Evolutionary conservation across 768 basidiomycete genomes (phyloP).

Genomic region (Sistotremastrum suecicum): DNA sequence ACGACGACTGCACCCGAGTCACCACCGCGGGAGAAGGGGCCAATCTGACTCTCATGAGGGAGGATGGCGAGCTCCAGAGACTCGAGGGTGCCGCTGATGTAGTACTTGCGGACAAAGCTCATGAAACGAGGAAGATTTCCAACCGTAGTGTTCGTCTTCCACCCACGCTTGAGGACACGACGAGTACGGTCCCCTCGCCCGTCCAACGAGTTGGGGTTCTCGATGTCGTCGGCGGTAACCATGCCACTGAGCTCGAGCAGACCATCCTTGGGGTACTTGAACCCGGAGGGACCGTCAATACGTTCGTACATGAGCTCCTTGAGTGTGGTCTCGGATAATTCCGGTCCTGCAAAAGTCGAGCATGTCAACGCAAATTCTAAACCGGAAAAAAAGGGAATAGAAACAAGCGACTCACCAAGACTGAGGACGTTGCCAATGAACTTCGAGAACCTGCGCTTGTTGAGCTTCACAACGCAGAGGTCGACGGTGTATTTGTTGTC

Average conservation of each 20-base stretch:
- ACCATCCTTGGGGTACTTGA: constrained; percentile 15
- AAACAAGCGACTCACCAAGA: constrained; percentile 10
- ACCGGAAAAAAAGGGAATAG: constrained; percentile 4
- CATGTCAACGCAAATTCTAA: constrained; percentile 5
- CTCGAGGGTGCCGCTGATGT: constrained; percentile 7
- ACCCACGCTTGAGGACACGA: constrained; percentile 13
- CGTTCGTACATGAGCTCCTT: constrained; percentile 10
- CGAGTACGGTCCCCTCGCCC: constrained; percentile 12
- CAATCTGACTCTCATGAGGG: constrained; percentile 9
- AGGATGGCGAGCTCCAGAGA: constrained; percentile 11
- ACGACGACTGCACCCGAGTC: constrained; percentile 14
- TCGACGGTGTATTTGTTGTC: constrained; percentile 12
- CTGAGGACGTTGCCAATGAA: constrained; percentile 14
- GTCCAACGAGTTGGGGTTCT: constrained; percentile 10
- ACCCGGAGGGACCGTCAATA: constrained; percentile 11
- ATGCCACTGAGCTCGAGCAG: constrained; percentile 12
- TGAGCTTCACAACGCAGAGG: constrained; percentile 15
- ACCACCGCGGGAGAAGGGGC: constrained; percentile 14
- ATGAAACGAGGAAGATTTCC: constrained; percentile 11
- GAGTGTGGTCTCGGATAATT: constrained; percentile 4
- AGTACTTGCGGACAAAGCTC: constrained; percentile 11
- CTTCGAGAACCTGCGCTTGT: constrained; percentile 13
- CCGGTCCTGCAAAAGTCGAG: constrained; percentile 8
- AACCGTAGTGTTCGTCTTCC: constrained; percentile 12
- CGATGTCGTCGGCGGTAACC: constrained; percentile 10